phyloP scores from a whole-genome alignment of 306 rosid genomes.

The Oxytropis ochrocephala region DNA sequence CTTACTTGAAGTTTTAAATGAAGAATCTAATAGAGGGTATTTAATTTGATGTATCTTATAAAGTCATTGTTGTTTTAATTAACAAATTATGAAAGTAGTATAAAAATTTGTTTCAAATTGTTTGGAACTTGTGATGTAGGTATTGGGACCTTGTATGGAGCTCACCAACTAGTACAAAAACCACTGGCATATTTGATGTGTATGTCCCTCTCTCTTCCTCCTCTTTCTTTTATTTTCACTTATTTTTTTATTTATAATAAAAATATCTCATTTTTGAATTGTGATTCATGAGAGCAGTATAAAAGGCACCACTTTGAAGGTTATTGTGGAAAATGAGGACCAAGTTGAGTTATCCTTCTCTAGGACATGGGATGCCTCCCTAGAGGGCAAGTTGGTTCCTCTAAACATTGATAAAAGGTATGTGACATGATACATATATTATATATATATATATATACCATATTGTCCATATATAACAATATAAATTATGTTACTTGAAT shows the following conservation, averaged over 20 bases:
- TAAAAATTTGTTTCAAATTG: neutral
- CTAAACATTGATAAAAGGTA: conserved; percentile 87
- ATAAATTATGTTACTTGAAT: neutral
- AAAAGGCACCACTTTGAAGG: conserved; percentile 47
- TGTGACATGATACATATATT: too few species aligned
- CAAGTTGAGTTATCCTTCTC: conserved; percentile 83
- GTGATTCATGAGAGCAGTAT: conserved; percentile 47
- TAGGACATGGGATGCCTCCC: conserved; percentile 66
- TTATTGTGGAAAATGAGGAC: conserved; percentile 65
- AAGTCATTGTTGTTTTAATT: neutral
- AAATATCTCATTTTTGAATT: neutral
- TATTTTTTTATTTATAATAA: too few species aligned
- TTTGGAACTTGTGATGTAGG: conserved; percentile 27
- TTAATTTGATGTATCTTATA: neutral
- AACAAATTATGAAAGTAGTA: neutral
- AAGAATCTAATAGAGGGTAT: conserved; percentile 58
- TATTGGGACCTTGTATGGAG: conserved; percentile 97
- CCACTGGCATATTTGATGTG: conserved; percentile 68
- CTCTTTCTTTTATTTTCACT: neutral
- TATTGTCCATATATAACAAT: neutral
- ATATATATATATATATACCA: too few species aligned
- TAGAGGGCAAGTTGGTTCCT: conserved; percentile 53
- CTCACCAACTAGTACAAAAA: conserved; percentile 35
- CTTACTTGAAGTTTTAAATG: conserved; percentile 79
- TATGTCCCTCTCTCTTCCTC: conserved; percentile 23